phyloP scores from a whole-genome alignment of 768 basidiomycete genomes.

The Lyophyllum semitale region DNA sequence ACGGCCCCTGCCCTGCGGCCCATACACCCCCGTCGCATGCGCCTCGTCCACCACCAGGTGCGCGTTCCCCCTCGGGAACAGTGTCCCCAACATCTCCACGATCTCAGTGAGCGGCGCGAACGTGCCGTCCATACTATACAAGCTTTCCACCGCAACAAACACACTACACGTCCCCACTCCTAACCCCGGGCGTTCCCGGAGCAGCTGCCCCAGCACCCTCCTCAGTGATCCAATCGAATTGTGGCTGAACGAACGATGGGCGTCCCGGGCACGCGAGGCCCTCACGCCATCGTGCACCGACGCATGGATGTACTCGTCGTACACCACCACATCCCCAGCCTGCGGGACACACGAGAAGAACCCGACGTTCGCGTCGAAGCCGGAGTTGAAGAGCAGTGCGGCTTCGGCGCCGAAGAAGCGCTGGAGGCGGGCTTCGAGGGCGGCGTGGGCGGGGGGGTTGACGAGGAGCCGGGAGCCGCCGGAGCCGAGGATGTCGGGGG shows the following conservation, averaged over 20 bases:
- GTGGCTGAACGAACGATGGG: conserved; percentile 62
- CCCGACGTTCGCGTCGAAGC: conserved; percentile 90
- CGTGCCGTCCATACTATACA: conserved; percentile 98
- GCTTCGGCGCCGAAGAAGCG: conserved; percentile 61
- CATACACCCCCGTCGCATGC: conserved; percentile 91
- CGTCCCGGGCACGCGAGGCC: conserved; percentile 49
- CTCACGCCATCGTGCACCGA: conserved; percentile 90
- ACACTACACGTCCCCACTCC: conserved; percentile 45
- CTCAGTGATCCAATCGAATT: conserved; percentile 63
- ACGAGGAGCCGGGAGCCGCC: conserved; percentile 87
- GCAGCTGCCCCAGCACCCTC: conserved; percentile 41
- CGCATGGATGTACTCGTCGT: conserved; percentile 62
- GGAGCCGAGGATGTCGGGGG: conserved; percentile 76
- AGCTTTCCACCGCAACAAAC: conserved; percentile 84
- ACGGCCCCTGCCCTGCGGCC: conserved; percentile 72
- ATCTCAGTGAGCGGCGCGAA: conserved; percentile 75
- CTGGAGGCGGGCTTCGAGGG: conserved; percentile 70
- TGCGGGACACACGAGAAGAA: conserved; percentile 85
- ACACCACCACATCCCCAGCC: conserved; percentile 71
- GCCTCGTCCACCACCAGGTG: conserved; percentile 91
- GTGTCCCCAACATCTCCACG: conserved; percentile 58
- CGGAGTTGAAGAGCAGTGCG: conserved; percentile 88
- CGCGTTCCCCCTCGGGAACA: conserved; percentile 63
- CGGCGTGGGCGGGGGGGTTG: conserved; percentile 67
- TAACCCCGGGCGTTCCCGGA: conserved; percentile 36